Conservation (phyloP, 108 stramenopile species). For the Skeletonema marinoi region DNA sequence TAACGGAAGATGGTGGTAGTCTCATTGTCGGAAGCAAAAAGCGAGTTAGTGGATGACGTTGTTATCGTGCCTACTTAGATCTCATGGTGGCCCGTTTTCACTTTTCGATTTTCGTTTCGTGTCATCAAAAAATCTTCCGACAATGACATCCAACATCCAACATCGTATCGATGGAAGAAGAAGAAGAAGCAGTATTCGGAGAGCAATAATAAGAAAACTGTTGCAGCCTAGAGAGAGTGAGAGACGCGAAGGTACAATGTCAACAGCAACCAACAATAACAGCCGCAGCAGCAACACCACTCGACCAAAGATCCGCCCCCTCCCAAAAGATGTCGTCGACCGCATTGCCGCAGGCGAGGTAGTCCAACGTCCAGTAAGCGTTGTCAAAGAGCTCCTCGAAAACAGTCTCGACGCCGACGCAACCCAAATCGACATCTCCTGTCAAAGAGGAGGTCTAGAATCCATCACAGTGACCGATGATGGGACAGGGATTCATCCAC, state of each 20-base stretch:
- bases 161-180: too few species aligned
- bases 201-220: too few species aligned
- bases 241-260: neutral
- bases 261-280: neutral
- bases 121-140: neutral
- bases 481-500: conserved; percentile 66
- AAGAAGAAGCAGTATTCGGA: too few species aligned
- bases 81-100: neutral
- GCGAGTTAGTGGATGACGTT: neutral
- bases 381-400: conserved; percentile 97
- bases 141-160: too few species aligned
- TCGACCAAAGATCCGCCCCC: conserved; percentile 53
- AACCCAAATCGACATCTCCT: conserved; percentile 36
- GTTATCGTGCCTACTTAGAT: too few species aligned
- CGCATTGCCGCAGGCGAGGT: conserved; percentile 99
- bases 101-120: neutral
- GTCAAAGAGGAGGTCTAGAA: conserved; percentile 7
- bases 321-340: conserved; percentile 90
- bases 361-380: conserved; percentile 93
- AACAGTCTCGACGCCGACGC: conserved; percentile 95
- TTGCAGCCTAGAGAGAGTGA: too few species aligned
- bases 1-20: neutral
- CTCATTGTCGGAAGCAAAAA: too few species aligned
- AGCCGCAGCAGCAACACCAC: neutral
- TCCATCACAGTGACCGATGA: conserved; percentile 65